A percentile compares a stretch with the other conserved stretches of the same genome.
Evolutionary conservation across 106 monocot genomes (phyloP).

Genomic region (Dendrobium chrysotoxum): DNA sequence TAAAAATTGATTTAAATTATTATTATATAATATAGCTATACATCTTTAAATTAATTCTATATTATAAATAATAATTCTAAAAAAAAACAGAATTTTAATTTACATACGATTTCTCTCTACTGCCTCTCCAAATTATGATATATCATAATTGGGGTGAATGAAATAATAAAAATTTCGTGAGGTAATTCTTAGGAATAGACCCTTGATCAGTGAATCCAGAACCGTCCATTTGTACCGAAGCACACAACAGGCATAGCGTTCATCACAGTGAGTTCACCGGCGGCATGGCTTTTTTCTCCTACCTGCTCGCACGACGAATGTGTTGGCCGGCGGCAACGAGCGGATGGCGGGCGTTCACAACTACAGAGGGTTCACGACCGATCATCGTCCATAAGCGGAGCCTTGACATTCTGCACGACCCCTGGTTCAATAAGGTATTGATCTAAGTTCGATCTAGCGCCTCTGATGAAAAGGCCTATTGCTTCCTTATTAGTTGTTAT

Average conservation of each 20-base stretch:
- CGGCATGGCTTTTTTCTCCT: constrained; percentile 23
- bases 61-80: too few relatives aligned
- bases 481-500: not conserved
- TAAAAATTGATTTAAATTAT: too few relatives aligned
- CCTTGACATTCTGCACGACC: constrained; percentile 93
- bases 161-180: too few relatives aligned
- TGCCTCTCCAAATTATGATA: too few relatives aligned
- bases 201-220: too few relatives aligned
- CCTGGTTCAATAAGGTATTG: constrained; percentile 92
- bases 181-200: too few relatives aligned
- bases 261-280: not conserved
- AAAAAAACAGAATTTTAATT: too few relatives aligned
- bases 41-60: too few relatives aligned
- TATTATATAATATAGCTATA: too few relatives aligned
- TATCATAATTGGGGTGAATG: too few relatives aligned
- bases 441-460: not conserved
- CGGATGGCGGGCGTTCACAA: constrained; percentile 35
- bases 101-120: too few relatives aligned
- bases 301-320: constrained; percentile 20
- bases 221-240: not conserved
- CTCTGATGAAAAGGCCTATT: not conserved
- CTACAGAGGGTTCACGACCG: constrained; percentile 74
- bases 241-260: not conserved
- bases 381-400: constrained; percentile 78
- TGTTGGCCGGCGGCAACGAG: constrained; percentile 1